These are phyloP conservation scores for Astraeus odoratus DNA, from an alignment of 768 basidiomycete genomes.

Conservation along the genomic window DNA sequence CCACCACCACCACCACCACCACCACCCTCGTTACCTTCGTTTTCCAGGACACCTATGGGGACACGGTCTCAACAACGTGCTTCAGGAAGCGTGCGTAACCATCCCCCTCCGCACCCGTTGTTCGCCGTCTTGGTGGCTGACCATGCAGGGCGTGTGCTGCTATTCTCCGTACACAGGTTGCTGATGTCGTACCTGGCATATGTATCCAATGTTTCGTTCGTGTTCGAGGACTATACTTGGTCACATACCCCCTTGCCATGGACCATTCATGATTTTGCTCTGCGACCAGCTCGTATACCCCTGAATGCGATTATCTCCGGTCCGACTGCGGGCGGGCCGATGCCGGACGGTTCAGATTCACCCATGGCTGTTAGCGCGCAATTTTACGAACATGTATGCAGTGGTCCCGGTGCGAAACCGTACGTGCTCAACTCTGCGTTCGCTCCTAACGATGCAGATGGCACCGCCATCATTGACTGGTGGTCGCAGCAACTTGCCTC, in stretches of 20 bases:
- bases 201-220: conserved; percentile 43
- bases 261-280: conserved; percentile 46
- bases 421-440: conserved; percentile 30
- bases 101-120: not conserved
- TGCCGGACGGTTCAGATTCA: conserved; percentile 15
- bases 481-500: conserved; percentile 38
- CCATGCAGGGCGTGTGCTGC: not conserved
- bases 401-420: conserved; percentile 23
- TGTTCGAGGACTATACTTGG: conserved; percentile 61
- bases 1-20: too few species aligned
- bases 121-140: not conserved
- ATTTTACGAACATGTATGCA: conserved; percentile 45
- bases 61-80: conserved; percentile 53
- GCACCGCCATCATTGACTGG: conserved; percentile 39
- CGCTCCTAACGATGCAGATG: conserved; percentile 33
- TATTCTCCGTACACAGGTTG: conserved; percentile 25
- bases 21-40: conserved; percentile 32
- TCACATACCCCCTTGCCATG: conserved; percentile 47
- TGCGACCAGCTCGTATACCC: conserved; percentile 47
- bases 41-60: conserved; percentile 56
- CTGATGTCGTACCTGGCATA: conserved; percentile 49
- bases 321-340: conserved; percentile 45
- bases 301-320: conserved; percentile 54
- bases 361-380: conserved; percentile 39
- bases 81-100: conserved; percentile 51